Evolutionary conservation across 768 basidiomycete genomes (phyloP).

Genomic region (Russula abietina): DNA sequence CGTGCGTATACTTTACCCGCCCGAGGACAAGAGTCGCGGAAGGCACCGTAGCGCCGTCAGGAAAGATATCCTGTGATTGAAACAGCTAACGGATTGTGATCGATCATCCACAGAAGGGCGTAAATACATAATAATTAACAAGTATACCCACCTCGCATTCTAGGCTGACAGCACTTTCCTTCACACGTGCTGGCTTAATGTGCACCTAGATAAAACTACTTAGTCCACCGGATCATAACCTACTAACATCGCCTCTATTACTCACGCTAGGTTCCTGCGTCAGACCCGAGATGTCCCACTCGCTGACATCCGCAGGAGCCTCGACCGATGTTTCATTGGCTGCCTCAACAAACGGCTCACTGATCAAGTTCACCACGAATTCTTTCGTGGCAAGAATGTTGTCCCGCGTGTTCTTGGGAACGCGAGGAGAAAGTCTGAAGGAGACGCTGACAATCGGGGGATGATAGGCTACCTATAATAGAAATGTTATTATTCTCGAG

Average conservation of each 20-base stretch:
- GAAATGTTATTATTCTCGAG: slow-evolving; percentile 11
- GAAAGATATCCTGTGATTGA: slow-evolving; percentile 44
- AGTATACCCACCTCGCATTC: slow-evolving; percentile 50
- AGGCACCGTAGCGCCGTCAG: slow-evolving; percentile 33
- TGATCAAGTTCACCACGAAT: slow-evolving; percentile 69
- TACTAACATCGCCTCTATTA: slow-evolving; percentile 7
- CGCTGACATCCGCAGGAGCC: slow-evolving; percentile 45
- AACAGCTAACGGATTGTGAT: slow-evolving; percentile 40
- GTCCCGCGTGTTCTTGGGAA: slow-evolving; percentile 54
- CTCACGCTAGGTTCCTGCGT: slow-evolving; percentile 49
- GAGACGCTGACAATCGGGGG: slow-evolving; percentile 64
- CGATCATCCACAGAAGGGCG: slow-evolving; percentile 9
- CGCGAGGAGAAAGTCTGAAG: slow-evolving; percentile 41
- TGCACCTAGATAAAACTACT: slow-evolving; percentile 33
- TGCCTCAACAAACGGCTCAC: slow-evolving; percentile 54
- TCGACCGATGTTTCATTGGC: slow-evolving; percentile 54
- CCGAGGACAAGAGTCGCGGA: slow-evolving; percentile 48
- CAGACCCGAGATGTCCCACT: slow-evolving; percentile 59
- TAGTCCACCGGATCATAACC: slow-evolving; percentile 3
- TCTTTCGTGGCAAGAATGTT: slow-evolving; percentile 61
- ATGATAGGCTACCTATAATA: slow-evolving; percentile 48
- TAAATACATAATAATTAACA: not conserved
- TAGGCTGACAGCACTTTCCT: slow-evolving; percentile 52
- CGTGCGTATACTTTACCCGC: slow-evolving; percentile 48
- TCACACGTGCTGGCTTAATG: slow-evolving; percentile 48